Base-by-base conservation (phyloP, 768 basidiomycete species). In the Pholiota molesta region DNA sequence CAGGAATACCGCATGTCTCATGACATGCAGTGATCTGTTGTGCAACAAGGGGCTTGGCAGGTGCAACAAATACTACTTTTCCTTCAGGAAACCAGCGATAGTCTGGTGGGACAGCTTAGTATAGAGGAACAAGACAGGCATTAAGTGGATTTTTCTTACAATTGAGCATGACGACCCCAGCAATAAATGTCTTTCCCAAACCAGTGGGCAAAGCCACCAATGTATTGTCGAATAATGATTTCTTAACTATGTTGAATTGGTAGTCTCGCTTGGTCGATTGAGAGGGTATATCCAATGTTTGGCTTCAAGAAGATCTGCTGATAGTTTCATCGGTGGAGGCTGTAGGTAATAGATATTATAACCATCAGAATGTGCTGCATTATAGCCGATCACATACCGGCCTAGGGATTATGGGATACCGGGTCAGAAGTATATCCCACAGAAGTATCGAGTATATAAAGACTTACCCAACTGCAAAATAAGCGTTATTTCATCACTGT, bases 151-250 rank as follows among this genome's bases (percentile, higher is more conserved):
- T 21, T 31, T 7, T 69, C 74, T 44, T 68, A 94, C 94, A 97
- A 70, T 96, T 97, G 29, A 96, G 77, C 97, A 99, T 98, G 21
- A 99, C 85, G 2, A 94, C 94, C 0, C 97, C 95, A 3, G 97
- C 97, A 62, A 99, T 91, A 69, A 99, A 99, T 0, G 97, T 99
- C 77, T 99, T 99, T 16, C 97, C 97, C 13, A 99, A 78, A 49
- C 97, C 97, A 0, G 97, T 99, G 1, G 97, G 97, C 14, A 99
- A 78, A 0, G 95, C 91, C 29, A 98, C 95, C 8, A 99, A 84
- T 7, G 94, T 92, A 70, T 99, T 99, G 26, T 98, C 92, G 69
- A 92, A 94, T 23, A 99, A 81, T 67, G 88, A 91, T 31, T 86
- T 82, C 69, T 83, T 87, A 61, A 94, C 90, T 62, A 99, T 98